Evolutionary conservation across 2,329 filamentous ascomycete species (phyloP).

Genomic region (Fusarium xylarioides): DNA sequence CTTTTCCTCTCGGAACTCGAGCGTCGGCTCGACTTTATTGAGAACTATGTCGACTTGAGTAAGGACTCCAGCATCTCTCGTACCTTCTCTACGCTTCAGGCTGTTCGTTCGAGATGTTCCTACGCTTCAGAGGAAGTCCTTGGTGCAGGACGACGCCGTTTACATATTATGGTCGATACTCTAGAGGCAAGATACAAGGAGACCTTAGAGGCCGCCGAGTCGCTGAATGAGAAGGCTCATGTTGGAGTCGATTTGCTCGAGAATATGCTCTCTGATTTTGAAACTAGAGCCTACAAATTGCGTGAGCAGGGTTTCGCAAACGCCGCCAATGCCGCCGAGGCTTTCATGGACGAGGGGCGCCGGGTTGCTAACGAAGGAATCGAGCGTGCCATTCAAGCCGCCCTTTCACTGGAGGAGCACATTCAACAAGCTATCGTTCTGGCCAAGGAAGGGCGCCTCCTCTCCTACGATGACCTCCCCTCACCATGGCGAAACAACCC

Average conservation of each 20-base stretch:
- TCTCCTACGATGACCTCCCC: slow-evolving; percentile 90
- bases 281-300: slow-evolving; percentile 81
- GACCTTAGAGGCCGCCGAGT: slow-evolving; percentile 83
- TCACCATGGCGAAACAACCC: slow-evolving; percentile 94
- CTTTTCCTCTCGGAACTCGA: slow-evolving; percentile 87
- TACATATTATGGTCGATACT: slow-evolving; percentile 91
- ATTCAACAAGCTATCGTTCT: slow-evolving; percentile 80
- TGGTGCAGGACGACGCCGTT: slow-evolving; percentile 82
- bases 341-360: slow-evolving; percentile 79
- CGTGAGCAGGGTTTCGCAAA: slow-evolving; percentile 77
- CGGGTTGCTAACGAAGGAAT: slow-evolving; percentile 83
- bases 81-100: slow-evolving; percentile 85
- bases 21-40: slow-evolving; percentile 84
- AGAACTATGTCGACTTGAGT: slow-evolving; percentile 84
- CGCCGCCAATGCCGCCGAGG: slow-evolving; percentile 72
- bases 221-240: slow-evolving; percentile 89
- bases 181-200: slow-evolving; percentile 89
- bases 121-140: slow-evolving; percentile 90
- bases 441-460: slow-evolving; percentile 82
- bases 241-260: slow-evolving; percentile 89
- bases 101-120: slow-evolving; percentile 87
- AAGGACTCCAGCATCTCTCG: slow-evolving; percentile 85
- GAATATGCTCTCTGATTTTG: slow-evolving; percentile 84
- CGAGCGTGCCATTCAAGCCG: slow-evolving; percentile 80
- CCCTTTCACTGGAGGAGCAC: slow-evolving; percentile 82